Evolutionary conservation across 2,329 filamentous ascomycete species (phyloP).

Genomic region (Epichloe typhina): DNA sequence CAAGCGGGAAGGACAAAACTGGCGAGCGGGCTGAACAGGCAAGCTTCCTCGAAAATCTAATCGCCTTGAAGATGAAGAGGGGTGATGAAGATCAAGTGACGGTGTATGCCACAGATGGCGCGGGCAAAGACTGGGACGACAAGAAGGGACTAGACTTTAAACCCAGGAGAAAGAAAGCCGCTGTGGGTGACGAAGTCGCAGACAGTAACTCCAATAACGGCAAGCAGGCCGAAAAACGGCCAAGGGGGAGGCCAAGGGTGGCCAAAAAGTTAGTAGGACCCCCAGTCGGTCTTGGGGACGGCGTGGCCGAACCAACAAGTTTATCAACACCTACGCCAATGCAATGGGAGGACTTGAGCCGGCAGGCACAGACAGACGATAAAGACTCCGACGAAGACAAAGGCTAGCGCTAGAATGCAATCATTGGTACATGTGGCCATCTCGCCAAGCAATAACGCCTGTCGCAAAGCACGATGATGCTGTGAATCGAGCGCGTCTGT

Average conservation of each 20-base stretch:
- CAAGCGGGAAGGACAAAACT: conserved; percentile 30
- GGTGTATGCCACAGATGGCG: conserved; percentile 36
- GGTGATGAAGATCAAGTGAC: conserved; percentile 56
- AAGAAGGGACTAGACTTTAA: conserved; percentile 27
- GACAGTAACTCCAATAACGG: conserved; percentile 3
- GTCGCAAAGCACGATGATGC: too few relatives aligned
- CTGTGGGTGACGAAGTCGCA: not conserved
- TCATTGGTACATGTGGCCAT: too few relatives aligned
- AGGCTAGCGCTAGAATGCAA: too few relatives aligned
- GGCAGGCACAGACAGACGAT: not conserved
- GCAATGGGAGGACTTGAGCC: conserved; percentile 20
- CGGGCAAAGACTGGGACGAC: conserved; percentile 28
- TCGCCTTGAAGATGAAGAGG: conserved; percentile 47
- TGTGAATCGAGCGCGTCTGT: too few relatives aligned
- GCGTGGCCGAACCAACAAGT: conserved; percentile 1
- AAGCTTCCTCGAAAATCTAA: conserved; percentile 52
- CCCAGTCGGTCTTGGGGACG: conserved; percentile 11
- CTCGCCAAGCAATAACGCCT: too few relatives aligned
- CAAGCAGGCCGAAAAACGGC: conserved; percentile 6
- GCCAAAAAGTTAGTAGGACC: conserved; percentile 6
- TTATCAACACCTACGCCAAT: conserved; percentile 23
- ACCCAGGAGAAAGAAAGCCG: conserved; percentile 15
- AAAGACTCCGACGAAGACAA: too few relatives aligned
- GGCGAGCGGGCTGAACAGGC: conserved; percentile 35
- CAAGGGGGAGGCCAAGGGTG: not conserved